Evolutionary conservation across 306 rosid genomes (phyloP), one percentile per base, ranked within the genome.

Genomic region (Ammopiptanthus mongolicus): DNA sequence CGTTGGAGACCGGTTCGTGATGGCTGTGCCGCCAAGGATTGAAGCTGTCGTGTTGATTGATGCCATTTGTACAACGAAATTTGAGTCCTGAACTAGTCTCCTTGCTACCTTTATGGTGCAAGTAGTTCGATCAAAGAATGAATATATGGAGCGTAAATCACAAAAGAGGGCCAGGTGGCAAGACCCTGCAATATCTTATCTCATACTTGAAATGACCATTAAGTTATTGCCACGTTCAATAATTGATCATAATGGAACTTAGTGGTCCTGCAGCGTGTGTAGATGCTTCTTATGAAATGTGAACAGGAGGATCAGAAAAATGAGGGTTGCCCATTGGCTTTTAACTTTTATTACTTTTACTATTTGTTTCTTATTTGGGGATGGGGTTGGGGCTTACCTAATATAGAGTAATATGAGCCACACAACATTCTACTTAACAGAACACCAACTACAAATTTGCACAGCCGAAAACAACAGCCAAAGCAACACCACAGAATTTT

Each of bases 11-110:
- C 13, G 44, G 31, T 55, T 64, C 53, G 77, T n/a, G 6, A 74
- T 10, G 4, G 78, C 5, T 0, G 85, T 23, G 18, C 57, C n/a
- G 10, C 89, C 68, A 4, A 58, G 52, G 56, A 74, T 74, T 33
- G 89, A 51, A 56, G 89, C 70, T 64, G 89, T 59, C 90, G 78
- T 83, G 75, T 66, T 77, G 74, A 78, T 42, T 59, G 90, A 83
- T 50, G 86, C 85, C 87, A 86, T 86, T 73, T 57, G 46, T 63
- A 10, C 18, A 19, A 34, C 31, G 64, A 0, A 33, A 74, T 59
- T 1, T 4, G 17, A 1, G 51, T 51, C 0, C 73, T 60, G 39
- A 31, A 61, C 15, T 36, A 21, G 11, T 34, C 22, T 29, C 6
- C 39, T 59, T 76, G 58, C 28, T 62, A 22, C 34, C 12, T 33